Percentiles rank a stretch among this genome's conserved stretches.
phyloP scores from a whole-genome alignment of 2,329 filamentous ascomycete species.

The Exophiala spinifera region DNA sequence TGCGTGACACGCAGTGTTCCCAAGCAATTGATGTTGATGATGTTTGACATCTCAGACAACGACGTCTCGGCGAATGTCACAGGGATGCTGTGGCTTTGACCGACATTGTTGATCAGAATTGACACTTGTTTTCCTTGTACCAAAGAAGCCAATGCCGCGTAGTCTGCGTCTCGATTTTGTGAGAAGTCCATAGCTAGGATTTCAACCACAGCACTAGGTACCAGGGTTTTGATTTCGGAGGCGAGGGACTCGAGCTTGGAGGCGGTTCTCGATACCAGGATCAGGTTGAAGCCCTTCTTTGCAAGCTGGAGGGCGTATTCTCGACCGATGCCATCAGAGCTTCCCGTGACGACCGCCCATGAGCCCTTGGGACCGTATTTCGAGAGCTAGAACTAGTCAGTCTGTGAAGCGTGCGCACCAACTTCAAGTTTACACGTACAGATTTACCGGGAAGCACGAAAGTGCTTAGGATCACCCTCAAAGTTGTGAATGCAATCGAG shows the following conservation, averaged over 20 bases:
- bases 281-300: constrained; percentile 85
- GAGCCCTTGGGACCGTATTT: constrained; percentile 88
- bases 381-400: constrained; percentile 59
- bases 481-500: constrained; percentile 56
- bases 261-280: constrained; percentile 92
- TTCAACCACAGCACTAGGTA: constrained; percentile 68
- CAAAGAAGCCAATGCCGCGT: constrained; percentile 66
- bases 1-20: constrained; percentile 87
- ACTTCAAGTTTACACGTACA: constrained; percentile 35
- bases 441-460: constrained; percentile 61
- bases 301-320: constrained; percentile 92
- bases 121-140: constrained; percentile 74
- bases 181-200: constrained; percentile 89
- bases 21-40: constrained; percentile 92
- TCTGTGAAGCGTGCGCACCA: neutral
- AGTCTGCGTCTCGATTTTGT: constrained; percentile 67
- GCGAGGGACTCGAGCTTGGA: constrained; percentile 81
- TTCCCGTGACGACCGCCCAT: constrained; percentile 92
- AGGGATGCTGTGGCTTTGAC: constrained; percentile 88
- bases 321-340: constrained; percentile 94
- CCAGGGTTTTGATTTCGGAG: constrained; percentile 69
- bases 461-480: constrained; percentile 62
- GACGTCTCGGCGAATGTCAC: constrained; percentile 81
- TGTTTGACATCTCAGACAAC: constrained; percentile 76
- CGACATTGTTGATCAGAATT: constrained; percentile 95